Conservation (phyloP, 2,329 filamentous ascomycete species). For the Fusarium albidum region DNA sequence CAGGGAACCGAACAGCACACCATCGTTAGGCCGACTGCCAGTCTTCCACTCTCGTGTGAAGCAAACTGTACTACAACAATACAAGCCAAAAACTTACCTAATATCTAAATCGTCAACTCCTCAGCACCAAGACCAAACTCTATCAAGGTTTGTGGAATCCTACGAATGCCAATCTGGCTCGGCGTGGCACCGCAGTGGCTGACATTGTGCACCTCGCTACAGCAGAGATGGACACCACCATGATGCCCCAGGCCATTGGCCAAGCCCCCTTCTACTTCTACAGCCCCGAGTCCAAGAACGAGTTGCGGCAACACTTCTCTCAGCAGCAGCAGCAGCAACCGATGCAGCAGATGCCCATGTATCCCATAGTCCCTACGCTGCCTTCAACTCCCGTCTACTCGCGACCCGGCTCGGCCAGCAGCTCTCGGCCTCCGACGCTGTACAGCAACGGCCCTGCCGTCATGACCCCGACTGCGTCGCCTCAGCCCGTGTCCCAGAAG, state of each 20-base stretch:
- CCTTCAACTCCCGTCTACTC: conserved; percentile 72
- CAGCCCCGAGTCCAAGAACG: conserved; percentile 76
- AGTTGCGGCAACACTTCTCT: conserved; percentile 76
- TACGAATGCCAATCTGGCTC: conserved; percentile 16
- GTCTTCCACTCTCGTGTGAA: conserved; percentile 23
- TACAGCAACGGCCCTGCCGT: conserved; percentile 66
- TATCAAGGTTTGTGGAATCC: conserved; percentile 38
- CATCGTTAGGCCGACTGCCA: conserved; percentile 39
- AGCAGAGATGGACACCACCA: conserved; percentile 69
- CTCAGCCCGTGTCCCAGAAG: conserved; percentile 77
- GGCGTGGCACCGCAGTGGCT: conserved; percentile 22
- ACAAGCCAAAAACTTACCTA: conserved; percentile 33
- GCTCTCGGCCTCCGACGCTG: conserved; percentile 68
- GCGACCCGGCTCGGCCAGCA: conserved; percentile 70
- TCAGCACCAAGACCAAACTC: conserved; percentile 26
- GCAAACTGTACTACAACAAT: conserved; percentile 40
- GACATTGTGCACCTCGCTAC: conserved; percentile 15
- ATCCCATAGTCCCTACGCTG: conserved; percentile 64
- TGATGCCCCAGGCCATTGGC: conserved; percentile 69
- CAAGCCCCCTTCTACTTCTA: conserved; percentile 89
- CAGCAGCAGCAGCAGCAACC: conserved; percentile 66
- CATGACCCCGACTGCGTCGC: conserved; percentile 80
- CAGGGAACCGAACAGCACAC: conserved; percentile 38
- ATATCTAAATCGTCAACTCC: conserved; percentile 35
- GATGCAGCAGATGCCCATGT: conserved; percentile 58